Percentiles rank a stretch among this genome's conserved stretches.
Conservation (phyloP, 1,139 yeast species). For the Suhomyces bokatorum region DNA sequence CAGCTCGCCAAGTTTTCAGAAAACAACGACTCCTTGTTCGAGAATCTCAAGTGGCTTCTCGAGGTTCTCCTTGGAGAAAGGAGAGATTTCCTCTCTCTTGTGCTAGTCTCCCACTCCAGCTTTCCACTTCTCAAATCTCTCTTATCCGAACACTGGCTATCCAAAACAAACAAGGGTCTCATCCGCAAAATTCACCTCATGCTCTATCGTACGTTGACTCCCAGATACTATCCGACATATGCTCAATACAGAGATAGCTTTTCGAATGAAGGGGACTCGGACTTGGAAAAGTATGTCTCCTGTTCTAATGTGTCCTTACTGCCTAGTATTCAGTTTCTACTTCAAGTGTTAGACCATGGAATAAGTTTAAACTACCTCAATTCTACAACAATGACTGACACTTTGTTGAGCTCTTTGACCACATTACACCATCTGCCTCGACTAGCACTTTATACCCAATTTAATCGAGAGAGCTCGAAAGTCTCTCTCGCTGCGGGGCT, state of each 20-base stretch:
- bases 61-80: not conserved
- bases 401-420: not conserved
- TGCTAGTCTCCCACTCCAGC: conserved; percentile 3
- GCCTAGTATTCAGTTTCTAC: conserved; percentile 16
- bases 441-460: conserved; percentile 20
- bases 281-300: not conserved
- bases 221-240: conserved; percentile 2
- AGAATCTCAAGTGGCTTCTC: not conserved
- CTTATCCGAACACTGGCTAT: not conserved
- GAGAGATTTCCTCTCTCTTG: conserved; percentile 1
- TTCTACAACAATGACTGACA: conserved; percentile 13
- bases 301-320: not conserved
- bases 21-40: not conserved
- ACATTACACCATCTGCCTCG: not conserved
- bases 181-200: not conserved
- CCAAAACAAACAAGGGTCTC: not conserved
- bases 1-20: not conserved
- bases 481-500: conserved; percentile 24
- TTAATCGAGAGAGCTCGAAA: conserved; percentile 26
- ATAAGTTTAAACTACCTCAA: conserved; percentile 11
- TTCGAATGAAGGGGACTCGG: not conserved
- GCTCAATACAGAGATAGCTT: not conserved
- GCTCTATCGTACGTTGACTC: not conserved
- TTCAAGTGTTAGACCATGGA: conserved; percentile 32
- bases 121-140: not conserved